Evolutionary conservation across 2,329 filamentous ascomycete species (phyloP), one percentile per base, ranked within the genome.

Genomic region (Cercospora sojina): DNA sequence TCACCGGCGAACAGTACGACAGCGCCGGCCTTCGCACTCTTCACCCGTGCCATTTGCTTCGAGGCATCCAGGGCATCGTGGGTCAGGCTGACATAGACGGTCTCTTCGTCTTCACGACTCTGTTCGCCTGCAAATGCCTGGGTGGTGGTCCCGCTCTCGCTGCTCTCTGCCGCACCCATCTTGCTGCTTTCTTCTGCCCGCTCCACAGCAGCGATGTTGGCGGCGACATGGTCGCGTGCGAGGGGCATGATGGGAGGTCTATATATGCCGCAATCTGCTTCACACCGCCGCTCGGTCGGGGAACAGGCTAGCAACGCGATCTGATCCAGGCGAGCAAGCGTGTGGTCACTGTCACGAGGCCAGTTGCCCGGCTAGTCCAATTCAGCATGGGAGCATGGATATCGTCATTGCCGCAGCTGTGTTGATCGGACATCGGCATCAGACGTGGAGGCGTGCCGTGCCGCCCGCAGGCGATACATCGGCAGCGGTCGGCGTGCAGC

Each of bases 1-100:
- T 59, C 82, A 88, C 90, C 91, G 65, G 89, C 88, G 76, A 93
- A 93, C 35, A 93, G 74, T 9, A 93, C 90, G 58, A 92, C 90
- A 12, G 91, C 91, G 5, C 91, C 91, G 10, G 91, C 90, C 73
- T 88, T 85, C 20, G 90, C 88, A 72, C 86, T 91, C 70, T 90
- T 88, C 23, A 95, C 91, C 56, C 83, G 84, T 71, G 88, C 82
- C 78, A 92, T 89, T 31, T 86, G 81, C 5, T 81, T 73, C 20
- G 83, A 80, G 20, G 84, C 79, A 74, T 88, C 83, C 66, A 95
- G 85, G 49, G 81, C 77, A 38, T 85, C 79, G 67, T 87, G 80
- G 3, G 91, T 93, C 8, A 96, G 83, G 59, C 86, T 87, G 47
- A 93, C 90, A 77, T 88, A 87, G 76, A 89, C 88, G 56, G 77